Evolutionary conservation across 1,139 yeast species (phyloP), one percentile per base, ranked within the genome.

Genomic region (Arxiozyma telluris): DNA sequence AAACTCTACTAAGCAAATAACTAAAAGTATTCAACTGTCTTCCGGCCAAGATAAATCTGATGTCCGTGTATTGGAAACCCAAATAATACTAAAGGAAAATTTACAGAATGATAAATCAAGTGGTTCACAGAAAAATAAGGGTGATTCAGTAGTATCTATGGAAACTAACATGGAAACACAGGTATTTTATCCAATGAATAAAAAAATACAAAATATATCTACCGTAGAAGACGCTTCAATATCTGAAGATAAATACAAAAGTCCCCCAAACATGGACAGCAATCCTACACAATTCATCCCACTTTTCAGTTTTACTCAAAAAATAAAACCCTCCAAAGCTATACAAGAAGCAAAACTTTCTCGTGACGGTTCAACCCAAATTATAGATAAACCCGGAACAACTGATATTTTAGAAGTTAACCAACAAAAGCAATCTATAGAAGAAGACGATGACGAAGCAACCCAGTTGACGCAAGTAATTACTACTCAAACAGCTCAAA

Each of bases 401-500:
- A 4, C 17, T 34, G n/a, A 8, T 6, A 3, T 34, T 34, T 34
- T 34, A 12, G 39, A 34, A 15, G n/a, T 3, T 34, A 34, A 12
- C 8, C 39, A 34, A 34, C 39, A 15, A 3, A 34, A 34, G 8
- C 39, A 34, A 34, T 34, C 3, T 34, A 15, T 12, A 15, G 39
- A 12, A 34, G 39, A 34, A 34, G n/a, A 34, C 4, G 39, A 34
- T 4, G 39, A 34, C 17, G 30, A 42, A 27, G 22, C 17, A 1
- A 49, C 46, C 9, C 51, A 49, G 20, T 47, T 30, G 25, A 49
- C 50, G 9, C 50, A 49, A 30, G 25, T 25, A 21, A 45, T 45
- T 23, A 27, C 17, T 4, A 49, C 41, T 15, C 51, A 49, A 34
- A 47, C 42, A 43, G 43, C 50, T 25, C 50, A 49, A 30, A n/a